These are phyloP conservation scores for Bisporella sp. DNA, from an alignment of 2,329 filamentous ascomycete genomes.

Conservation along the genomic window DNA sequence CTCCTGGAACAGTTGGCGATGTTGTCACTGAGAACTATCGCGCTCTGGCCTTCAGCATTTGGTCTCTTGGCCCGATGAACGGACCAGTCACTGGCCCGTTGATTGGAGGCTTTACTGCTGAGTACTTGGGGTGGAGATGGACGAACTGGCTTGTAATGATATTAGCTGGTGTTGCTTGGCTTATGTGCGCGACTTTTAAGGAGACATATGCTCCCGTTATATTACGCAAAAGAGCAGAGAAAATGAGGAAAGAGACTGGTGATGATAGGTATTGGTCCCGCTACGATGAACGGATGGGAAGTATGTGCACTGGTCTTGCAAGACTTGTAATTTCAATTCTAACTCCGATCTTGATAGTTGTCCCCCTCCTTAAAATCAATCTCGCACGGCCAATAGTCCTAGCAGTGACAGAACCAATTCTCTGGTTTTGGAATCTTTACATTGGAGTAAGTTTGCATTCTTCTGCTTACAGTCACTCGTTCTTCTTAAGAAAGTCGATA, in stretches of 20 bases:
- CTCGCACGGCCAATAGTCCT: slow-evolving; percentile 72
- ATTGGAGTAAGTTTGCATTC: slow-evolving; percentile 39
- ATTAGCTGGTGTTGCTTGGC: slow-evolving; percentile 53
- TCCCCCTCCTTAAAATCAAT: slow-evolving; percentile 59
- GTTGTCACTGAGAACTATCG: slow-evolving; percentile 75
- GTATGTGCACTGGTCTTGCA: not conserved
- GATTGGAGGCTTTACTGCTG: slow-evolving; percentile 73
- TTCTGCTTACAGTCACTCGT: not conserved
- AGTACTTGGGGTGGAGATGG: slow-evolving; percentile 83
- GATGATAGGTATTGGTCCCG: slow-evolving; percentile 72
- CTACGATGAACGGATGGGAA: slow-evolving; percentile 46
- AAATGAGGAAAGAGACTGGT: slow-evolving; percentile 57
- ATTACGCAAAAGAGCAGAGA: slow-evolving; percentile 58
- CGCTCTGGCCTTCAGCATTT: slow-evolving; percentile 76
- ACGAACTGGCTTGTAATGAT: slow-evolving; percentile 77
- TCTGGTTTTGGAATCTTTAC: slow-evolving; percentile 64
- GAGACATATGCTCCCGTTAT: slow-evolving; percentile 75
- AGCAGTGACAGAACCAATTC: slow-evolving; percentile 73
- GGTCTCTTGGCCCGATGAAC: slow-evolving; percentile 79
- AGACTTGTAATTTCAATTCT: slow-evolving; percentile 1
- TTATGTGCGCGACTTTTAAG: slow-evolving; percentile 51
- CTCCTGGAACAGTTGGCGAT: slow-evolving; percentile 76
- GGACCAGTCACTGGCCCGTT: slow-evolving; percentile 57
- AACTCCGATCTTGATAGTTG: slow-evolving; percentile 41
- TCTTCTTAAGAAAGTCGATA: not conserved